Evolutionary conservation across 257 asterid genomes (phyloP).

Genomic region (Schizonepeta tenuifolia): DNA sequence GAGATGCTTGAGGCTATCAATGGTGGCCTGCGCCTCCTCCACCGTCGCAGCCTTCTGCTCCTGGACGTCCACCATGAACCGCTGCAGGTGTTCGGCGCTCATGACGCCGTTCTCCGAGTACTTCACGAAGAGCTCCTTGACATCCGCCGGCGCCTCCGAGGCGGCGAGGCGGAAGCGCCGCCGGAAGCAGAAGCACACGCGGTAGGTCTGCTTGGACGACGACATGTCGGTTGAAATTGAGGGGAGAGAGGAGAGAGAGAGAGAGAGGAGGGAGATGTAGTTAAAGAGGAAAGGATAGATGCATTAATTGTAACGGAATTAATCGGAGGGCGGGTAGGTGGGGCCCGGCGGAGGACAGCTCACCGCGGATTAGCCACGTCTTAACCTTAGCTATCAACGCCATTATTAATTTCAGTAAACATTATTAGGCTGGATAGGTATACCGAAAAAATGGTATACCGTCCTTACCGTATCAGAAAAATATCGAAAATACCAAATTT

Average conservation of each 20-base stretch:
- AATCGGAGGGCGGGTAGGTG: constrained; percentile 8
- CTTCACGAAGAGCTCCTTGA: constrained; percentile 40
- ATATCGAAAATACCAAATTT: too few relatives aligned
- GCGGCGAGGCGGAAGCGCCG: constrained; percentile 57
- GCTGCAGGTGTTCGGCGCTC: constrained; percentile 45
- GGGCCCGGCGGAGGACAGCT: constrained; percentile 40
- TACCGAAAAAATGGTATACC: too few relatives aligned
- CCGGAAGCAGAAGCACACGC: constrained; percentile 60
- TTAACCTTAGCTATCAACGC: neutral
- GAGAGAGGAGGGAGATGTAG: neutral
- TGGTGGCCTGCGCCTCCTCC: constrained; percentile 51
- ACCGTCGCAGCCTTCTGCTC: constrained; percentile 47
- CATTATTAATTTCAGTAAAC: neutral
- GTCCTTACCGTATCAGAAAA: too few relatives aligned
- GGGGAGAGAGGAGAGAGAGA: neutral
- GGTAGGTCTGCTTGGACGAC: constrained; percentile 48
- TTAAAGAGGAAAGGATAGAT: constrained; percentile 16
- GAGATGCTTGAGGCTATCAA: constrained; percentile 46
- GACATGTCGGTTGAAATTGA: constrained; percentile 32
- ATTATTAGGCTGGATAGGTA: too few relatives aligned
- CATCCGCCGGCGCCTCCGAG: constrained; percentile 56
- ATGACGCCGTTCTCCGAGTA: constrained; percentile 57
- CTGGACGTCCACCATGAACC: constrained; percentile 55
- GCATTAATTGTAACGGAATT: constrained; percentile 31
- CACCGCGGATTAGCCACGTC: constrained; percentile 41